Evolutionary conservation across 148 eudicot genomes (phyloP), one percentile per base, ranked within the genome.

Genomic region (Amaranthus palmeri): DNA sequence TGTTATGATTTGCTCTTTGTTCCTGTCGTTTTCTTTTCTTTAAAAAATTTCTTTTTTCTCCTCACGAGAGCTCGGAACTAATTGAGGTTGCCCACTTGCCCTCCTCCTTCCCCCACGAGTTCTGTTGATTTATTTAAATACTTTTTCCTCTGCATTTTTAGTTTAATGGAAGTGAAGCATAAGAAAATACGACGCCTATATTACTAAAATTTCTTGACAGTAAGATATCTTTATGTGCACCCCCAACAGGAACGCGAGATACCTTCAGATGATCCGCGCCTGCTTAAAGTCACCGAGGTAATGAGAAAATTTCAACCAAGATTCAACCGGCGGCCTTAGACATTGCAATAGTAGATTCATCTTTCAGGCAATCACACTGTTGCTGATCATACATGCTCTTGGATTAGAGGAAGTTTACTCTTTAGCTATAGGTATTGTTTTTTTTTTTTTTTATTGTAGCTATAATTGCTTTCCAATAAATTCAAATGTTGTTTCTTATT

Each of bases 251-350:
- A 73, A 62, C 87, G 96, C 50, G 98, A 90, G 52, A 82, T 91
- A 76, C 95, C 96, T 14, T 81, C 73, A 72, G 92, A 90, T 46
- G 98, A 93, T 79, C 92, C 85, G 53, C 84, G 96, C 41, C 73
- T 90, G 65, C 42, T 78, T 15, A 17, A 69, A 49, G 98, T 93
- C 41, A 59, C 83, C 8, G 79, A 66, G 59, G 69, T 73, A 54
- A 78, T 78, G 8, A 72, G 74, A 61, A 76, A 75, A 54, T 61
- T 74, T 53, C 80, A 80, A n/a, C 44, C 45, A 59, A 83, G 84
- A 82, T 46, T 74, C 3, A n/a, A 6, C 44, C 3, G 48, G 46
- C 72, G 63, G 17, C 54, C 69, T 10, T 58, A 46, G 15, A 41
- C 10, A 59, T 57, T 61, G 4, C 17, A 3, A 8, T 2, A 53